These are phyloP conservation scores for Flaveria linearis DNA, from an alignment of 129 eudicot genomes.

Conservation along the genomic window DNA sequence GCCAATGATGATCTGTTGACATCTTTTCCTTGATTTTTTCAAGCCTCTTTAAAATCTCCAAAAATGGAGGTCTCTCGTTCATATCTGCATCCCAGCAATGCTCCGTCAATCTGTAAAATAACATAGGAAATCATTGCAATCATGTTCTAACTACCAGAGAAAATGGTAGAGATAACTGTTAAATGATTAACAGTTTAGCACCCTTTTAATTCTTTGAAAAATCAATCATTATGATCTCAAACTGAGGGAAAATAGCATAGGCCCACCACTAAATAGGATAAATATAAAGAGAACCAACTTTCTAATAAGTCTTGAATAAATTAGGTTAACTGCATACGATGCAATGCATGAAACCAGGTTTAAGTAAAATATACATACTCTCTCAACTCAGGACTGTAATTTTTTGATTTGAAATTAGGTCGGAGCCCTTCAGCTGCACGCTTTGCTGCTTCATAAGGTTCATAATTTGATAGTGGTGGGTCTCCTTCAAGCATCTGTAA, in stretches of 20 bases:
- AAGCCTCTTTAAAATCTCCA: conserved; percentile 79
- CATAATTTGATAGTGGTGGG: conserved; percentile 71
- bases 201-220: background rate
- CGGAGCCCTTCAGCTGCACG: conserved; percentile 87
- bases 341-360: conserved; percentile 19
- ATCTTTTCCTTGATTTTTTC: conserved; percentile 64
- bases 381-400: conserved; percentile 58
- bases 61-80: conserved; percentile 82
- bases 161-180: conserved; percentile 1
- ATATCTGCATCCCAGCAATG: conserved; percentile 85
- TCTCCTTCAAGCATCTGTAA: conserved; percentile 99
- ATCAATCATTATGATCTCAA: background rate
- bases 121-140: conserved; percentile 9
- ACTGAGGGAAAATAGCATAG: background rate
- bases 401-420: conserved; percentile 71
- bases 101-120: conserved; percentile 54
- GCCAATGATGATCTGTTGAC: conserved; percentile 73
- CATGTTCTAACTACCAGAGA: background rate
- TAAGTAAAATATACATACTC: conserved; percentile 55
- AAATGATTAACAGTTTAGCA: background rate
- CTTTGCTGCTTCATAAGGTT: conserved; percentile 97
- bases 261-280: background rate
- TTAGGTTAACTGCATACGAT: conserved; percentile 13
- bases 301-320: background rate
- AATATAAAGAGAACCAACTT: background rate